Conservation (phyloP, 1,284 basidiomycete species). For the Trametes sp. region DNA sequence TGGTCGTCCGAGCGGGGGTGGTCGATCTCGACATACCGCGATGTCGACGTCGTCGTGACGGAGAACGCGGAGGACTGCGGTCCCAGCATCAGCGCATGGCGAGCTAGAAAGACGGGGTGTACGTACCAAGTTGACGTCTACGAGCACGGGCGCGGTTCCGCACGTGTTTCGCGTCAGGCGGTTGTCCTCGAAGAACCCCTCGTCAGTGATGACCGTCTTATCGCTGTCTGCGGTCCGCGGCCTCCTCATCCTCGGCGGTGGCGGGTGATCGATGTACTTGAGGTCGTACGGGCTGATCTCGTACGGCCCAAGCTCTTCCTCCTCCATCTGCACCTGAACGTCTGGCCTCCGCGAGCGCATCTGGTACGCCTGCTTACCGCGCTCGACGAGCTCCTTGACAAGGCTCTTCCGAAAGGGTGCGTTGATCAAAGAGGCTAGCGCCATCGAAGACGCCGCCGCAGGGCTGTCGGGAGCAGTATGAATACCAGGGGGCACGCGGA, state of each 20-base stretch:
- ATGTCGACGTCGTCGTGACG: slow-evolving; percentile 58
- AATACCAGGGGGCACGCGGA: slow-evolving; percentile 30
- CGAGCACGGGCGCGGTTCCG: slow-evolving; percentile 39
- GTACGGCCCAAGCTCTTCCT: slow-evolving; percentile 4
- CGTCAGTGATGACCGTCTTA: slow-evolving; percentile 33
- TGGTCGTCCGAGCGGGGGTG: slow-evolving; percentile 30
- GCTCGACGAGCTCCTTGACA: slow-evolving; percentile 24
- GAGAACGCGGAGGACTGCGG: slow-evolving; percentile 58
- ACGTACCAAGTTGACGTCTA: slow-evolving; percentile 44
- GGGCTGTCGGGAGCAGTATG: slow-evolving; percentile 33
- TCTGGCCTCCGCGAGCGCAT: slow-evolving; percentile 18
- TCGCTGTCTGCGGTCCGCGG: slow-evolving; percentile 15
- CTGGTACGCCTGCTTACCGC: slow-evolving; percentile 20
- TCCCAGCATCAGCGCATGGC: slow-evolving; percentile 1
- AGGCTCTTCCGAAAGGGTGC: slow-evolving; percentile 24
- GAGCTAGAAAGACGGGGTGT: not conserved
- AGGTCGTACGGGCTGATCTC: slow-evolving; percentile 9
- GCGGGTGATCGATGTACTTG: slow-evolving; percentile 15
- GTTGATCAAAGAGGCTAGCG: slow-evolving; percentile 30
- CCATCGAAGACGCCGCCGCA: slow-evolving; percentile 36
- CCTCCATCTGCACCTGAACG: slow-evolving; percentile 4
- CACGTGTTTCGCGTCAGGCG: slow-evolving; percentile 34
- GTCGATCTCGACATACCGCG: slow-evolving; percentile 51
- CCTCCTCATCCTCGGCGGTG: slow-evolving; percentile 3
- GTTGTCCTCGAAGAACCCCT: slow-evolving; percentile 42